Conservation (phyloP, 257 asterid species). For the Coffea eugenioides region DNA sequence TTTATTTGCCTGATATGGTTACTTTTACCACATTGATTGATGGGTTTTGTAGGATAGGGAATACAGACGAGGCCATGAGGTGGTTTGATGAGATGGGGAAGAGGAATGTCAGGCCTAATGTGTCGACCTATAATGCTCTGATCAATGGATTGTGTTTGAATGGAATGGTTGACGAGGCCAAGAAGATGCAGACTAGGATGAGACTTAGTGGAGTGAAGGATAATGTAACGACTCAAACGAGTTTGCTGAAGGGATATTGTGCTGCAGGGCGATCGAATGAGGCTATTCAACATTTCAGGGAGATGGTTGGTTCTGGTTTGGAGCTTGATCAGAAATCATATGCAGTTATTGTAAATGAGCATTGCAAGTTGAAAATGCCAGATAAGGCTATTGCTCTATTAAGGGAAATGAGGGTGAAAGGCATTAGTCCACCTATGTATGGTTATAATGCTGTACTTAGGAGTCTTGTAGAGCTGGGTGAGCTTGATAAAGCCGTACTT, state of each 20-base stretch:
- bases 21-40: slow-evolving; percentile 45
- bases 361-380: slow-evolving; percentile 40
- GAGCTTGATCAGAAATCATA: slow-evolving; percentile 37
- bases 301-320: slow-evolving; percentile 40
- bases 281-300: slow-evolving; percentile 44
- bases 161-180: slow-evolving; percentile 45
- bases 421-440: slow-evolving; percentile 25
- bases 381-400: slow-evolving; percentile 39
- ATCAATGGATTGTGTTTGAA: slow-evolving; percentile 48
- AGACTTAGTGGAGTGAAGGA: slow-evolving; percentile 41
- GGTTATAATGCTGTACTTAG: slow-evolving; percentile 40
- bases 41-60: slow-evolving; percentile 46
- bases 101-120: slow-evolving; percentile 35
- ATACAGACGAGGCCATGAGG: slow-evolving; percentile 33
- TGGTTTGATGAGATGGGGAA: slow-evolving; percentile 41
- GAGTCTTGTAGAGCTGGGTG: slow-evolving; percentile 25
- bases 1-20: slow-evolving; percentile 34
- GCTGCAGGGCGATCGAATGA: slow-evolving; percentile 40
- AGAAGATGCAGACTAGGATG: slow-evolving; percentile 46
- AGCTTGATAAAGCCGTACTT: slow-evolving; percentile 33
- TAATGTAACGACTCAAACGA: slow-evolving; percentile 37
- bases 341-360: slow-evolving; percentile 38
- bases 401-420: slow-evolving; percentile 36
- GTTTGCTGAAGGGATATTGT: slow-evolving; percentile 51
- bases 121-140: slow-evolving; percentile 44